Evolutionary conservation across 768 basidiomycete species (phyloP).

Genomic region (Phaeotremella skinneri): DNA sequence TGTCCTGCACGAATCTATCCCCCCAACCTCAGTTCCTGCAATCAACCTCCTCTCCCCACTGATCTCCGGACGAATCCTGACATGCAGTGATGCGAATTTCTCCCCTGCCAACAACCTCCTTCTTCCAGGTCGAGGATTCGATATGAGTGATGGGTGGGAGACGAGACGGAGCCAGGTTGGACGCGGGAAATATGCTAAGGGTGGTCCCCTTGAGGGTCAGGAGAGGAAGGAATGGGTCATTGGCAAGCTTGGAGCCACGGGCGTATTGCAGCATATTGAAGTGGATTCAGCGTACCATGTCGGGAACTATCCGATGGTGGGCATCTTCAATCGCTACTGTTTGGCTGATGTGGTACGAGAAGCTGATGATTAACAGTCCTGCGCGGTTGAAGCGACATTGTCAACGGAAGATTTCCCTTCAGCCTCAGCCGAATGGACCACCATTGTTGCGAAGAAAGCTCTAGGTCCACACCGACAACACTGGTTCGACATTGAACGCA

Average conservation of each 20-base stretch:
- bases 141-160: slow-evolving; percentile 99
- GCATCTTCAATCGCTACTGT: slow-evolving; percentile 12
- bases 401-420: slow-evolving; percentile 40
- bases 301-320: slow-evolving; percentile 78
- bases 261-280: slow-evolving; percentile 69
- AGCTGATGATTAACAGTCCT: slow-evolving; percentile 20
- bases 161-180: slow-evolving; percentile 74
- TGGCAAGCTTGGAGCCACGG: slow-evolving; percentile 78
- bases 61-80: slow-evolving; percentile 78
- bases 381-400: slow-evolving; percentile 30
- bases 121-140: slow-evolving; percentile 76
- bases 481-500: slow-evolving; percentile 72
- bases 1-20: slow-evolving; percentile 44
- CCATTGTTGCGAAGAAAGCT: slow-evolving; percentile 70
- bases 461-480: slow-evolving; percentile 88
- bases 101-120: slow-evolving; percentile 87
- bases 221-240: slow-evolving; percentile 77
- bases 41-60: slow-evolving; percentile 91
- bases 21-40: slow-evolving; percentile 31
- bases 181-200: slow-evolving; percentile 60
- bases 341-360: background rate
- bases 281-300: slow-evolving; percentile 95
- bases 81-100: slow-evolving; percentile 90
- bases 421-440: slow-evolving; percentile 64
- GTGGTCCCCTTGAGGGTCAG: slow-evolving; percentile 23